Percentiles rank a stretch among this genome's conserved stretches.
Conservation (phyloP, 768 basidiomycete species). For the Lyophyllum atratum region DNA sequence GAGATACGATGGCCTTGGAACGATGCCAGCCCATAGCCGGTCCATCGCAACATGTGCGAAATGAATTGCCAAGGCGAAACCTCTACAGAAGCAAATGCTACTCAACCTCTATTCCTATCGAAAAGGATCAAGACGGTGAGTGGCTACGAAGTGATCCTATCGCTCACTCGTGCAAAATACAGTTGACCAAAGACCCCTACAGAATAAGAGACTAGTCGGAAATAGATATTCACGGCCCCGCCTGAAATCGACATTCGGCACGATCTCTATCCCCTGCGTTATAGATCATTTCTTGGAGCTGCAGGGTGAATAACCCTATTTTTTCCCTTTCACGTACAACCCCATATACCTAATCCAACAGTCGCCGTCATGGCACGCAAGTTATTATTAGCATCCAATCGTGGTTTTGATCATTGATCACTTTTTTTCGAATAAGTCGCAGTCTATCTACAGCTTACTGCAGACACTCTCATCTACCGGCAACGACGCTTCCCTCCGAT, state of each 20-base stretch:
- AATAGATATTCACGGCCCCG: not conserved
- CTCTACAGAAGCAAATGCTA: not conserved
- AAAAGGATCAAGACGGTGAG: not conserved
- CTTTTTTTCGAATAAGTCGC: not conserved
- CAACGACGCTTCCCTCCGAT: not conserved
- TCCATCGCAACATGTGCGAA: not conserved
- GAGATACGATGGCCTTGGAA: not conserved
- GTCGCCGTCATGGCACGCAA: not conserved
- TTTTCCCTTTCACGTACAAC: not conserved
- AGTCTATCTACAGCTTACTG: not conserved
- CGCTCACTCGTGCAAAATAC: not conserved
- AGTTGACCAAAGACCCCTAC: not conserved
- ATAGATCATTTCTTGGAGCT: not conserved
- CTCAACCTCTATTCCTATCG: not conserved
- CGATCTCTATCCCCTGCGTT: not conserved
- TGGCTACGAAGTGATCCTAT: not conserved
- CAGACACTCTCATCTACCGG: not conserved
- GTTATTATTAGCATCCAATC: constrained; percentile 6
- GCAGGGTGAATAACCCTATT: not conserved
- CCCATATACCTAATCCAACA: not conserved
- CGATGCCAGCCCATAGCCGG: not conserved
- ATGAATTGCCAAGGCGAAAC: not conserved
- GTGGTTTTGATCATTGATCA: not conserved
- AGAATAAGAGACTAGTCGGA: not conserved
- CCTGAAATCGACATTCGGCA: not conserved